Evolutionary conservation across 169 alveolate species (phyloP), one percentile per base, ranked within the genome.

Genomic region (Plasmodium reichenowi): DNA sequence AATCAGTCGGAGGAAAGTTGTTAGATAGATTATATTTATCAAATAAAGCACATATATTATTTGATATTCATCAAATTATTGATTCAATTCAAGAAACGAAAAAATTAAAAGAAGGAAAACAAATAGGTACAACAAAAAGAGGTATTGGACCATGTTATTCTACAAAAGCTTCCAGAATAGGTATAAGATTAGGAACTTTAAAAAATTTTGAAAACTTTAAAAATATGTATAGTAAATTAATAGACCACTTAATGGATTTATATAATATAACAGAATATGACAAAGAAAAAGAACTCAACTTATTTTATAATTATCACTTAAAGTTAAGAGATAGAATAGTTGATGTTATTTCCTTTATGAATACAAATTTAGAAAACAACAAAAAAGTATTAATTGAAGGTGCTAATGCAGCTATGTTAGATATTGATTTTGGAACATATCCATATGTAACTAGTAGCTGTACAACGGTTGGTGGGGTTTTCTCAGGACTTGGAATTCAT

Each of bases 121-220:
- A 89, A 56, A 89, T 98, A n/a, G 99, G 99, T 9, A 98, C 99
- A 1, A 98, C 99, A 3, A 95, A 94, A 71, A 93, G 97, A 75
- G 99, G 99, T 12, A 98, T 98, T 29, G 99, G 99, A 6, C 99
- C 99, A 13, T 94, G 98, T 54, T 96, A 98, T 88, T 94, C 98
- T 4, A 93, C 98, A 45, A 98, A 96, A 88, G 95, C 94, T 8
- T 93, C 95, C 10, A 93, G 99, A 92, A 92, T 95, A 66, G 99
- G 99, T 20, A 89, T 97, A 54, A 95, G 98, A 88, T 85, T 96
- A 17, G 98, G 97, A 24, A 93, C 95, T 58, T 93, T 95, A 38
- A 29, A 38, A 43, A 94, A 95, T 75, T 94, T 96, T 96, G 95
- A 93, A 20, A 59, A 88, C 48, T 94, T 95, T 88, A 75, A 64